Evolutionary conservation across 768 basidiomycete species (phyloP).

Genomic region (Boletus subcaerulescens): DNA sequence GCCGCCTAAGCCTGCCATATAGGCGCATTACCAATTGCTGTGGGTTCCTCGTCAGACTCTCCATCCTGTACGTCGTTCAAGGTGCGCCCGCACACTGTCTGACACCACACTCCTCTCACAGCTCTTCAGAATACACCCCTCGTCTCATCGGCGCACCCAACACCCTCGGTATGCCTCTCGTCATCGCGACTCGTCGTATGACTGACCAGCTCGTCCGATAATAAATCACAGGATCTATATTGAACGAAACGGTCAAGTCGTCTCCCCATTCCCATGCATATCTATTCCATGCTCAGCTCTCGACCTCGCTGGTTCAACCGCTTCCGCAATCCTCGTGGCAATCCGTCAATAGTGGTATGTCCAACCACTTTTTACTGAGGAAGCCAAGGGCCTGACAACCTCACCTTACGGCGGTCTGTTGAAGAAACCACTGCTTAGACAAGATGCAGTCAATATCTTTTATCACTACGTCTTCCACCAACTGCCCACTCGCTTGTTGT

Average conservation of each 20-base stretch:
- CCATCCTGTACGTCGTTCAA: no score
- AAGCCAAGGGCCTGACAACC: not conserved
- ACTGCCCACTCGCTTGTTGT: not conserved
- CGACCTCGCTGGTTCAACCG: no score
- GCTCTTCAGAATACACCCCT: slow-evolving; percentile 56
- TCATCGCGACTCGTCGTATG: slow-evolving; percentile 3
- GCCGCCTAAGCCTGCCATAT: no score
- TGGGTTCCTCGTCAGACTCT: no score
- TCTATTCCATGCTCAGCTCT: not conserved
- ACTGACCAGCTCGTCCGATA: slow-evolving; percentile 23
- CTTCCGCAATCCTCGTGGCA: no score
- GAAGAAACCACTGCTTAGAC: not conserved
- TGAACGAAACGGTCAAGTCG: slow-evolving; percentile 82
- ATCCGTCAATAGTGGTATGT: not conserved
- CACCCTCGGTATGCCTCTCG: slow-evolving; percentile 73
- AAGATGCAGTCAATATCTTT: not conserved
- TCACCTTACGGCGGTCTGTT: not conserved
- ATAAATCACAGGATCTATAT: slow-evolving; percentile 94
- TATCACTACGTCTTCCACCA: not conserved
- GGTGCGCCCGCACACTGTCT: no score
- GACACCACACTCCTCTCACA: not conserved
- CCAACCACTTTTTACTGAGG: no score
- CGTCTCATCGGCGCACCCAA: slow-evolving; percentile 86
- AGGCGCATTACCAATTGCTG: no score
- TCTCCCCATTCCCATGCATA: slow-evolving; percentile 67